These are phyloP conservation scores for Kuraishia molischiana DNA, from an alignment of 805 yeast genomes.

Conservation along the genomic window DNA sequence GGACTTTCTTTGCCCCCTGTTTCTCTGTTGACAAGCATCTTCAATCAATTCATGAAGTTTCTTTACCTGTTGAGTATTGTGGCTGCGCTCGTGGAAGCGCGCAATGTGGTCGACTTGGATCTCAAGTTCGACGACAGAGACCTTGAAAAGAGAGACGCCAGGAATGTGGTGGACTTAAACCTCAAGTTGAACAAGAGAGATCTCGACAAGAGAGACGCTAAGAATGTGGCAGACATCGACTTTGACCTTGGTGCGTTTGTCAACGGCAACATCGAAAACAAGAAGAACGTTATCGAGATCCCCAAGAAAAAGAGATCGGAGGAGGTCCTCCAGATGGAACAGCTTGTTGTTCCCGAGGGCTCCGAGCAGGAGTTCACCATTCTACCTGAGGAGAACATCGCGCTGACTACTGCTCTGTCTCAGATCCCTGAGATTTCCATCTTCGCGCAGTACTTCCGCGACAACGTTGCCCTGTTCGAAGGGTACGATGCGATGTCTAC, in stretches of 20 bases:
- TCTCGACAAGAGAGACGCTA: conserved; percentile 6
- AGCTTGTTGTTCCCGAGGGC: conserved; percentile 4
- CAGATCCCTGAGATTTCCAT: conserved; percentile 38
- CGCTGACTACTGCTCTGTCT: conserved; percentile 28
- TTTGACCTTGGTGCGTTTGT: conserved; percentile 2
- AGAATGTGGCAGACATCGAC: neutral
- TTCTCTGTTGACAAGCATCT: too few species aligned
- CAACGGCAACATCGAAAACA: conserved; percentile 1
- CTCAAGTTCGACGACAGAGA: too few species aligned
- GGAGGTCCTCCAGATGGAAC: neutral
- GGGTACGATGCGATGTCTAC: conserved; percentile 19
- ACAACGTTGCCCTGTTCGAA: conserved; percentile 36
- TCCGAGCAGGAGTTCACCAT: conserved; percentile 11
- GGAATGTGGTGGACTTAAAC: neutral
- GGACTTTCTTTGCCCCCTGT: too few species aligned
- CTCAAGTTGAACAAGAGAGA: too few species aligned
- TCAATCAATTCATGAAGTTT: too few species aligned
- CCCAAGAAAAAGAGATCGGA: conserved; percentile 5
- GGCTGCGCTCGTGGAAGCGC: neutral
- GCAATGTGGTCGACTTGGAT: conserved; percentile 1
- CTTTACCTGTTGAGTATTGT: too few species aligned
- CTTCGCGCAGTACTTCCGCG: conserved; percentile 65
- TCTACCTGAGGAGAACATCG: conserved; percentile 15
- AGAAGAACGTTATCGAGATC: conserved; percentile 3
- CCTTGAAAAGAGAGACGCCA: conserved; percentile 6